Conservation (phyloP, 352 stramenopile genomes). For the Pythium utonaiense region DNA sequence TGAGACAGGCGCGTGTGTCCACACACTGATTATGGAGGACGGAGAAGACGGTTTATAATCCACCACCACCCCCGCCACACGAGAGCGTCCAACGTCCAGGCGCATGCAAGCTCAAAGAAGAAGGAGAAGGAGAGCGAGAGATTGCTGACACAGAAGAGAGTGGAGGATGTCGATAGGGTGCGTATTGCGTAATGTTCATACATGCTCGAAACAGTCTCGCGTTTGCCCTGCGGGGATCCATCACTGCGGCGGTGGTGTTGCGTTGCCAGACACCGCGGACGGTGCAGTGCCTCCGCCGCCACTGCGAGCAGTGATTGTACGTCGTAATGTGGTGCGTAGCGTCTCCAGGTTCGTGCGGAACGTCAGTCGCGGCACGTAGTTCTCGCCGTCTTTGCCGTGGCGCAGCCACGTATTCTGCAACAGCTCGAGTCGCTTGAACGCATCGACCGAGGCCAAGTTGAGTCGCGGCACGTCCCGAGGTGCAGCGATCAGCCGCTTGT, state of each 20-base stretch:
- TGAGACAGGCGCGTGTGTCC: too few relatives aligned
- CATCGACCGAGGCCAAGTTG: slow-evolving; percentile 12
- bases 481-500: slow-evolving; percentile 21
- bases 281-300: background rate
- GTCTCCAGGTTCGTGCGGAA: slow-evolving; percentile 27
- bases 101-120: background rate
- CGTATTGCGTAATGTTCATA: slow-evolving; percentile 1
- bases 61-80: too few relatives aligned
- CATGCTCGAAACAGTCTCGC: background rate
- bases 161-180: background rate
- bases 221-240: background rate
- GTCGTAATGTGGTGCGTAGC: slow-evolving; percentile 17
- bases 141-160: background rate
- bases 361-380: slow-evolving; percentile 4
- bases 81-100: background rate
- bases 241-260: slow-evolving; percentile 8
- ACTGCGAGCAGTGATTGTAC: slow-evolving; percentile 21
- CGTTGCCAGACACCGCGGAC: background rate
- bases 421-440: slow-evolving; percentile 39
- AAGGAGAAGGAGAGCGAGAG: background rate
- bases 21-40: background rate
- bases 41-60: background rate
- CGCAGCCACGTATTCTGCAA: slow-evolving; percentile 33
- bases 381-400: slow-evolving; percentile 21
- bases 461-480: slow-evolving; percentile 11